Evolutionary conservation across 2,329 filamentous ascomycete species (phyloP).

Genomic region (Penicillium palitans): DNA sequence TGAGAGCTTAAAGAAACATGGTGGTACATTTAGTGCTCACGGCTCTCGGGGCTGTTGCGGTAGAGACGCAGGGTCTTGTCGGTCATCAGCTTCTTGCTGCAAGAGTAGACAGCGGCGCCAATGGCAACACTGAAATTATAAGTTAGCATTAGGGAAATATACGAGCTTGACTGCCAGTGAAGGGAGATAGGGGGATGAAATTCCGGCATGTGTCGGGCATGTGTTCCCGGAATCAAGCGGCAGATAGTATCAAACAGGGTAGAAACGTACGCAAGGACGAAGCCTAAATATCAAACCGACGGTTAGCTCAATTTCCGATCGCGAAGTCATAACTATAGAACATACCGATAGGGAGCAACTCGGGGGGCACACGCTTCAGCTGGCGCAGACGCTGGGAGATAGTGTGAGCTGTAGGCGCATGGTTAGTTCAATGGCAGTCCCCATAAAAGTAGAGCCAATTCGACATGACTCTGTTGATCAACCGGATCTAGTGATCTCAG

Average conservation of each 20-base stretch:
- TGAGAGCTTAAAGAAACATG: constrained; percentile 34
- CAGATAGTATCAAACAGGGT: constrained; percentile 13
- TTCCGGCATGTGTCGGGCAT: constrained; percentile 13
- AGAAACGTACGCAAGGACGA: constrained; percentile 76
- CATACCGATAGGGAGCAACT: constrained; percentile 92
- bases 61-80: constrained; percentile 91
- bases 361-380: constrained; percentile 85
- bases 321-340: constrained; percentile 22
- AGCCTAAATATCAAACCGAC: constrained; percentile 55
- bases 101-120: constrained; percentile 77
- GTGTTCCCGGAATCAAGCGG: constrained; percentile 14
- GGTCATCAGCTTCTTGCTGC: constrained; percentile 74
- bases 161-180: constrained; percentile 5
- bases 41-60: constrained; percentile 61
- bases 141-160: constrained; percentile 21
- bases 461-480: constrained; percentile 8
- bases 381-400: constrained; percentile 91
- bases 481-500: constrained; percentile 6
- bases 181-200: constrained; percentile 24
- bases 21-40: constrained; percentile 42
- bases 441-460: not conserved
- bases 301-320: constrained; percentile 17
- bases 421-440: constrained; percentile 25
- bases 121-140: constrained; percentile 60
- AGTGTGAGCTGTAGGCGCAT: constrained; percentile 71